Conservation (phyloP, 352 stramenopile species). For the Globisporangium alternatum region DNA sequence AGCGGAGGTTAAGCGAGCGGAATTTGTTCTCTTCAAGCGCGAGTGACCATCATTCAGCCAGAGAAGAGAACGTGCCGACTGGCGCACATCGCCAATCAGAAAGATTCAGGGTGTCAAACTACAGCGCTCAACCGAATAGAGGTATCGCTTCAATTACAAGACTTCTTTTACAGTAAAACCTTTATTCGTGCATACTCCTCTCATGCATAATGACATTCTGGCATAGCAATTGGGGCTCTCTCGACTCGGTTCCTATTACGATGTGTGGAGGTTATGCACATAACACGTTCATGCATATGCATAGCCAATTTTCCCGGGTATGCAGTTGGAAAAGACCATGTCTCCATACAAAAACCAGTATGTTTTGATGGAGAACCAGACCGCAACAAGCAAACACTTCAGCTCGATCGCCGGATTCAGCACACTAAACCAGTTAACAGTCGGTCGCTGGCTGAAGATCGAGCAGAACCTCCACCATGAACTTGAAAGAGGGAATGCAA, state of each 20-base stretch:
- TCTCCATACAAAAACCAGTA: background rate
- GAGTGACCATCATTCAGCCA: slow-evolving; percentile 1
- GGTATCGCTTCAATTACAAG: background rate
- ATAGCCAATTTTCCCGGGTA: background rate
- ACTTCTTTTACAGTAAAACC: background rate
- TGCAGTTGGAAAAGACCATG: background rate
- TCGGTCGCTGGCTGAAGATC: background rate
- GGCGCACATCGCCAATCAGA: slow-evolving; percentile 6
- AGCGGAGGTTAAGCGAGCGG: slow-evolving; percentile 12
- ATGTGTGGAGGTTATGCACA: background rate
- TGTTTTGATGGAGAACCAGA: background rate
- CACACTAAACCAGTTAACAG: background rate
- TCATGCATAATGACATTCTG: background rate
- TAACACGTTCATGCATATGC: slow-evolving; percentile 1
- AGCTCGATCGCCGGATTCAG: background rate
- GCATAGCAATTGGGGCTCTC: background rate
- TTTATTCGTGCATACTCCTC: background rate
- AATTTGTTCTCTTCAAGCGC: slow-evolving; percentile 8
- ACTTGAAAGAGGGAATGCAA: background rate
- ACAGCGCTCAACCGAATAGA: background rate
- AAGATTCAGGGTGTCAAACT: slow-evolving; percentile 2
- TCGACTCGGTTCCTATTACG: background rate
- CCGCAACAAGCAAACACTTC: background rate
- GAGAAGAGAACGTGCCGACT: background rate
- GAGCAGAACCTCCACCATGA: background rate